Conservation (phyloP, 1,139 yeast species). For the Geotrichum fermentans region DNA sequence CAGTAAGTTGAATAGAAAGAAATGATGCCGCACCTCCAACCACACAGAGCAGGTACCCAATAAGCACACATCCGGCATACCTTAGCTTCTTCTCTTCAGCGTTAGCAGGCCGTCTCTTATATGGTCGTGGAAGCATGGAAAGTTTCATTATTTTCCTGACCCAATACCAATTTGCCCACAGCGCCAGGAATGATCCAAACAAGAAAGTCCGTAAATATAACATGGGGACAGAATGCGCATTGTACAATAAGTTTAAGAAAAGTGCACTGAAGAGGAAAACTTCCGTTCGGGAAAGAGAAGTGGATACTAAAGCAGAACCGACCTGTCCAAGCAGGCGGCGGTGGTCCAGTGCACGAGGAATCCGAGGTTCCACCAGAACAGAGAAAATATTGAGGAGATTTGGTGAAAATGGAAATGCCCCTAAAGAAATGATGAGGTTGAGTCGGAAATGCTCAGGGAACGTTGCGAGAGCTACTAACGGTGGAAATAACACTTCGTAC, state of each 20-base stretch:
- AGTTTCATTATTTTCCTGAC: constrained; percentile 22
- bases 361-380: neutral
- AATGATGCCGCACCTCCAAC: constrained; percentile 7
- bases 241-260: constrained; percentile 23
- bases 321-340: neutral
- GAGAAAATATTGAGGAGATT: neutral
- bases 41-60: constrained; percentile 10
- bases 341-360: constrained; percentile 3
- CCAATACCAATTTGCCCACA: constrained; percentile 23
- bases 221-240: constrained; percentile 6
- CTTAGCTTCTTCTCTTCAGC: constrained; percentile 19
- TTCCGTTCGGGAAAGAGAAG: constrained; percentile 28
- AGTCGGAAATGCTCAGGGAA: constrained; percentile 17
- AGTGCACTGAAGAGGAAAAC: constrained; percentile 26
- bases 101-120: constrained; percentile 24
- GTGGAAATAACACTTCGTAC: constrained; percentile 15
- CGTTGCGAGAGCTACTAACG: constrained; percentile 20
- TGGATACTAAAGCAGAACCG: neutral
- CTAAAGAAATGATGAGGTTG: constrained; percentile 4
- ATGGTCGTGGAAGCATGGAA: constrained; percentile 25
- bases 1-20: constrained; percentile 13
- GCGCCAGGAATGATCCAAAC: constrained; percentile 24
- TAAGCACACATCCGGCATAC: constrained; percentile 21
- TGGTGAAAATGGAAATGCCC: constrained; percentile 9
- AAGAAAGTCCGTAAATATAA: constrained; percentile 20